Percentiles rank a stretch among this genome's conserved stretches.
These are phyloP conservation scores for Entomortierella parvispora DNA, from an alignment of 192 early-diverging fungal species.

Conservation along the genomic window DNA sequence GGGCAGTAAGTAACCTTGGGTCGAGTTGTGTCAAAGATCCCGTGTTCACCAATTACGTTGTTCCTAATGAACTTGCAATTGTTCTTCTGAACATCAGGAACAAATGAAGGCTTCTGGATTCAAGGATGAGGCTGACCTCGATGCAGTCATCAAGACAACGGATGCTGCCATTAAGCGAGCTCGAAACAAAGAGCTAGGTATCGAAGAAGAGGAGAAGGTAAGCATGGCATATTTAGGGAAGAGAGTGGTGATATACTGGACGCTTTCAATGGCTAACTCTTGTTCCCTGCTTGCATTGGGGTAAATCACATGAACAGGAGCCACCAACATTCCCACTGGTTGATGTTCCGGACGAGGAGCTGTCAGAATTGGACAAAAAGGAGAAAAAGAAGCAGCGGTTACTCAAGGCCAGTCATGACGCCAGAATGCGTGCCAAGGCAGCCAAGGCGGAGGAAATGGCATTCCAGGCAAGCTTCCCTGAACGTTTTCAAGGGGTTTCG, in stretches of 20 bases:
- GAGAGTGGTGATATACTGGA: not conserved
- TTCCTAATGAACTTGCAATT: not conserved
- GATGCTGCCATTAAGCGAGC: constrained; percentile 76
- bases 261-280: not conserved
- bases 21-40: not conserved
- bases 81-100: not conserved
- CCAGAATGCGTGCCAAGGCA: constrained; percentile 72
- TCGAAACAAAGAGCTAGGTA: constrained; percentile 83
- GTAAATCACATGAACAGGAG: constrained; percentile 46
- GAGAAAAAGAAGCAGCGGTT: constrained; percentile 89
- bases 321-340: constrained; percentile 78
- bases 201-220: constrained; percentile 78
- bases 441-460: constrained; percentile 79
- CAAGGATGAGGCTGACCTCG: constrained; percentile 60
- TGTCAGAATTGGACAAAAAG: constrained; percentile 80
- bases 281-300: not conserved
- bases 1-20: constrained; percentile 48
- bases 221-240: not conserved
- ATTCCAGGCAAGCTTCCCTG: constrained; percentile 58
- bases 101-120: too few relatives aligned
- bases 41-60: not conserved
- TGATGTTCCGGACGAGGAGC: constrained; percentile 82
- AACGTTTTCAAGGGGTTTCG: not conserved
- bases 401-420: constrained; percentile 81
- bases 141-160: constrained; percentile 74